These are phyloP conservation scores for Paramecium biaurelia DNA, from an alignment of 73 alveolate species.

Conservation along the genomic window DNA sequence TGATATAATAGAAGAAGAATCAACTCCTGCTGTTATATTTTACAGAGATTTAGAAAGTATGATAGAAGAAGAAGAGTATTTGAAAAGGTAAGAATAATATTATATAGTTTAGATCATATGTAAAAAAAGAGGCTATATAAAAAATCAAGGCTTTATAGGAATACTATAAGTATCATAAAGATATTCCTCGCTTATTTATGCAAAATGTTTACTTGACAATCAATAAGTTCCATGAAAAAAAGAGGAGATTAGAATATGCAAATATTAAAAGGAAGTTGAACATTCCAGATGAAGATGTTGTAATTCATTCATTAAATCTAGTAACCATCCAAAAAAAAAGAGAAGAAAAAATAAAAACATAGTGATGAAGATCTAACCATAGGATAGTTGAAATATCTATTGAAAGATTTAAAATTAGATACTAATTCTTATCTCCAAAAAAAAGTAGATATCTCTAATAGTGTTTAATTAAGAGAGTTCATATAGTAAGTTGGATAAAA, in stretches of 20 bases:
- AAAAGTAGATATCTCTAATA: background rate
- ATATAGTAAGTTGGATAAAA: background rate
- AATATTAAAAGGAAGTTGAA: slow-evolving; percentile 52
- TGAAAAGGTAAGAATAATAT: slow-evolving; percentile 18
- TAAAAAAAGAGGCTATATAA: background rate
- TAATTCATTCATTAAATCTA: background rate
- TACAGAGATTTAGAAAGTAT: slow-evolving; percentile 55
- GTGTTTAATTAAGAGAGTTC: background rate
- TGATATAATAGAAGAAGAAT: slow-evolving; percentile 56
- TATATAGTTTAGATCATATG: background rate
- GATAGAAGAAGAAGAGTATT: slow-evolving; percentile 61
- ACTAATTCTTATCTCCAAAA: background rate
- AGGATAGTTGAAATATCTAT: slow-evolving; percentile 12
- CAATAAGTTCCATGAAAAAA: slow-evolving; percentile 57
- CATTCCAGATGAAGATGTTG: slow-evolving; percentile 42
- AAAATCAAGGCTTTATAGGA: slow-evolving; percentile 44
- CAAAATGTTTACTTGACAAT: slow-evolving; percentile 33
- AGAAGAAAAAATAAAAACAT: background rate
- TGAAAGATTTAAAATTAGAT: slow-evolving; percentile 24
- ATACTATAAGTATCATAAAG: slow-evolving; percentile 61
- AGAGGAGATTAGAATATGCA: slow-evolving; percentile 59
- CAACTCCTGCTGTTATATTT: slow-evolving; percentile 50
- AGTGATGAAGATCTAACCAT: slow-evolving; percentile 1
- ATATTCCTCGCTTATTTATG: slow-evolving; percentile 62
- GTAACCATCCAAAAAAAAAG: slow-evolving; percentile 18